Evolutionary conservation across 306 rosid species (phyloP).

Genomic region (Mimosa bimucronata): DNA sequence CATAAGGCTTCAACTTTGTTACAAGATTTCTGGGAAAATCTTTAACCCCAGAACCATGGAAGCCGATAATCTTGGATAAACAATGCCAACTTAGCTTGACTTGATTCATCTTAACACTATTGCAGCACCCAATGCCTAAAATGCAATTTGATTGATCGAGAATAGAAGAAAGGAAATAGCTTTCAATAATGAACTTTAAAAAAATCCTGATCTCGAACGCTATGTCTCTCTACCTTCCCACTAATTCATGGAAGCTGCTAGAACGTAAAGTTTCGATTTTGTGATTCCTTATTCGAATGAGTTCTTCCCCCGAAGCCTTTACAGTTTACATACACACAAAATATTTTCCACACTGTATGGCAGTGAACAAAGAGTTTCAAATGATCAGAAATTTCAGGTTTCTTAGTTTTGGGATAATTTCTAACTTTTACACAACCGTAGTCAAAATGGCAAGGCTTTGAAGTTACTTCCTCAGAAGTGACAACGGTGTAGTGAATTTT

Average conservation of each 20-base stretch:
- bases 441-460: too few relatives aligned
- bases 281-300: neutral
- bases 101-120: constrained; percentile 33
- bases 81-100: constrained; percentile 34
- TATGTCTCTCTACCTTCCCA: neutral
- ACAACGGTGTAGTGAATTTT: too few relatives aligned
- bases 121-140: neutral
- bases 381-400: too few relatives aligned
- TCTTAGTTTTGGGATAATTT: too few relatives aligned
- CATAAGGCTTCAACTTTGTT: constrained; percentile 13
- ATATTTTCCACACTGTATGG: too few relatives aligned
- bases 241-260: neutral
- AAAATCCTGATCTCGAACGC: neutral
- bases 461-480: too few relatives aligned
- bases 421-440: too few relatives aligned
- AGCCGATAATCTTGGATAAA: constrained; percentile 25
- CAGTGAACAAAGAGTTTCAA: too few relatives aligned
- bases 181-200: neutral
- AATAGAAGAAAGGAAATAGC: neutral
- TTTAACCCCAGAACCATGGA: constrained; percentile 8
- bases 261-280: neutral
- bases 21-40: constrained; percentile 30
- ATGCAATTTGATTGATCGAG: constrained; percentile 8
- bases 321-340: too few relatives aligned
- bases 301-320: too few relatives aligned